These are phyloP conservation scores for Picea glauca DNA, from an alignment of 75 land plant genomes.

Conservation along the genomic window DNA sequence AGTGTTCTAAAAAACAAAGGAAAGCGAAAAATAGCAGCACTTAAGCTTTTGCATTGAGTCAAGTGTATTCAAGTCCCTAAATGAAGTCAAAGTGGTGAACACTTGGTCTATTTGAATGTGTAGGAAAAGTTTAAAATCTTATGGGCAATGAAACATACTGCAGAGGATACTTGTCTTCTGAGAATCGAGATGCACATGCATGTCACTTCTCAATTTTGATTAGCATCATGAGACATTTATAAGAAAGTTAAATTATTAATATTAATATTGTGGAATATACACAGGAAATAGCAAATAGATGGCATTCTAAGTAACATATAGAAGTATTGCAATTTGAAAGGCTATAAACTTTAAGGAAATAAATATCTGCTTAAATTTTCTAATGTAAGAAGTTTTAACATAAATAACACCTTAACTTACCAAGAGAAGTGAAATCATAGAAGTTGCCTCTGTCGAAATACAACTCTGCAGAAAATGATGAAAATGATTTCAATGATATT, in stretches of 20 bases:
- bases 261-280: background rate
- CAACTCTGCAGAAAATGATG: constrained; percentile 58
- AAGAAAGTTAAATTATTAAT: background rate
- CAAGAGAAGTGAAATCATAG: constrained; percentile 97
- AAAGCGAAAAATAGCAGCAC: background rate
- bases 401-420: constrained; percentile 36
- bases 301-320: background rate
- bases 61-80: too few relatives aligned
- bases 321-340: background rate
- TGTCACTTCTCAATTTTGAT: background rate
- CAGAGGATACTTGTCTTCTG: too few relatives aligned
- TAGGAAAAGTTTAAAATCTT: background rate
- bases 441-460: constrained; percentile 93
- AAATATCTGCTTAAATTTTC: background rate
- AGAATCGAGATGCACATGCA: background rate
- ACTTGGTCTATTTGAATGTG: background rate
- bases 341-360: background rate
- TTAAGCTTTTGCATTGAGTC: background rate
- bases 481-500: background rate
- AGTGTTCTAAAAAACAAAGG: background rate
- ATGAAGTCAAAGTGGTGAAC: too few relatives aligned
- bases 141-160: background rate
- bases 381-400: background rate
- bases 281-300: background rate
- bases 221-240: background rate